Evolutionary conservation across 352 stramenopile genomes (phyloP), one percentile per base, ranked within the genome.

Genomic region (Phytophthora chlamydospora): DNA sequence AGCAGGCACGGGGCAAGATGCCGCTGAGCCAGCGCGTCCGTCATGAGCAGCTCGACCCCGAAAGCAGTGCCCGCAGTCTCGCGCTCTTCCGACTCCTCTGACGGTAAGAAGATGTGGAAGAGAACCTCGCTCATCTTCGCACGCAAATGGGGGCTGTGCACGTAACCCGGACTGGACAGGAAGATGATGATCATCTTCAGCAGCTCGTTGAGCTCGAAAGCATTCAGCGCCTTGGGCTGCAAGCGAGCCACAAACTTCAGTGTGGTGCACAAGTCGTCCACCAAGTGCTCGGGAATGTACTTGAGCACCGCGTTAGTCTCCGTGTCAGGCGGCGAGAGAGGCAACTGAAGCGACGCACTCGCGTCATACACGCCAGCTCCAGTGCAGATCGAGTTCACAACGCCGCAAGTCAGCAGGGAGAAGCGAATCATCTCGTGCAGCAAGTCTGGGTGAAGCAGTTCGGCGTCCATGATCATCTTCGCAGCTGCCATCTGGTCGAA

Each of bases 71-170:
- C 82, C 16, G 80, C 80, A 11, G 78, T 95, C 38, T 90, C 72
- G 21, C 89, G 83, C 27, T 90, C 77, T 4, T 92, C 85, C 0
- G 85, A 87, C 49, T 96, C 88, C 41, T 90, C 78, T 1, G 81
- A 76, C 1, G 97, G 97, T 13, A 99, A 76, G 62, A 98, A 99
- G 38, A 98, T 80, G 55, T 98, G 85, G 68, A 98, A 98, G 17
- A 99, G 67, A 5, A 98, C 85, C 75, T 99, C 93, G 14, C 95
- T 98, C 61, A 99, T 93, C 54, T 97, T 98, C 16, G 97, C 97
- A 27, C 97, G 89, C 33, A 99, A 71, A 69, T 99, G 93, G 35
- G 90, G 93, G 44, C 85, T 96, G 39, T 90, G 78, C 14, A 98
- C 85, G 41, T 93, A 89, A 48, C 74, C 68, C 1, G 91, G 89